Evolutionary conservation across 805 yeast genomes (phyloP), one percentile per base, ranked within the genome.

Genomic region (Millerozyma acaciae): DNA sequence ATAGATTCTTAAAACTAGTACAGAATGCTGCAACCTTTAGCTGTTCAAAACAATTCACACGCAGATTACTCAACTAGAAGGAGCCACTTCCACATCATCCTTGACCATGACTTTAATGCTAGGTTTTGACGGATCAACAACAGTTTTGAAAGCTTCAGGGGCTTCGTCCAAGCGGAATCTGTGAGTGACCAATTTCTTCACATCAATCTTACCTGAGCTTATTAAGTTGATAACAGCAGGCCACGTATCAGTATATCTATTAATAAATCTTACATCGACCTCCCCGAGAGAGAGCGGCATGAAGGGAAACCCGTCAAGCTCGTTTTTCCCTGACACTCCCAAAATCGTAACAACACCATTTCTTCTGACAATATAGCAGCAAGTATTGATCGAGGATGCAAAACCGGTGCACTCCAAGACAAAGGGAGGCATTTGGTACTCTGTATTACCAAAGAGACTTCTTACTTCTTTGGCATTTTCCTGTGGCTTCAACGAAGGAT

Each of bases 381-480:
- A 45, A 3, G 33, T 34, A 21, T 41, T 48, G 21, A 49, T 45
- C 32, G 47, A 43, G n/a, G 44, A 37, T 4, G 47, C 52, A 21
- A 45, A 46, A 18, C 52, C 54, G 8, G 51, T 36, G 14, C 50
- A 47, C 35, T 49, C 54, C 16, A 53, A 46, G 4, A 55, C 40
- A 8, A 58, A 60, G n/a, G 36, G 34, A 15, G 42, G 44, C 39
- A 38, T 35, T 8, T 31, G 37, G 21, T 34, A 37, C 43, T 65
- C 70, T 12, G 46, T 43, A 5, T 44, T 39, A 14, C 70, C 72
- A 35, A 53, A 66, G 14, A 62, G 28, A 17, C 47, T 44, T 37
- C 67, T 56, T 23, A 65, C 56, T 26, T 54, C 57, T 14, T 40
- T 26, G 8, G 73, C 75, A 38, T 65, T 71, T 26, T 69, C 71